phyloP scores from a whole-genome alignment of 2,329 filamentous ascomycete species.

The Cryoendolithus antarcticus region DNA sequence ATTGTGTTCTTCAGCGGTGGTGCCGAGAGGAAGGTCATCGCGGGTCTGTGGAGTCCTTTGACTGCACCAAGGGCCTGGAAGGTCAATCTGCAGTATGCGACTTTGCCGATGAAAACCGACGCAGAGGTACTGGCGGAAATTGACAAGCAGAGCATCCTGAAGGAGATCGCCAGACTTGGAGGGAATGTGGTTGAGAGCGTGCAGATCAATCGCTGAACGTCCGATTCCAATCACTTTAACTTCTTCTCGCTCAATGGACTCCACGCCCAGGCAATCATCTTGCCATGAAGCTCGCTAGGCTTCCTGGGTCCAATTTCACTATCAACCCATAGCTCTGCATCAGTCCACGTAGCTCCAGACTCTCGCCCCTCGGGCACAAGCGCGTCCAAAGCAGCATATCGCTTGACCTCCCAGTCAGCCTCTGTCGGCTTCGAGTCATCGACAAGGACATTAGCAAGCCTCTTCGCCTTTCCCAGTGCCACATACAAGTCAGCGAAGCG shows the following conservation, averaged over 20 bases:
- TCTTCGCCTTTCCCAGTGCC: slow-evolving; percentile 15
- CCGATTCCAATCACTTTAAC: slow-evolving; percentile 2
- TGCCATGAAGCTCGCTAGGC: slow-evolving; percentile 12
- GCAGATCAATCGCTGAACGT: slow-evolving; percentile 31
- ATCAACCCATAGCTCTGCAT: slow-evolving; percentile 14
- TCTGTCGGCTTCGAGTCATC: slow-evolving; percentile 17
- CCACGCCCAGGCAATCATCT: slow-evolving; percentile 20
- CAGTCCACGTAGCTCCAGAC: slow-evolving; percentile 3
- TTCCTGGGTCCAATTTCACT: slow-evolving; percentile 6
- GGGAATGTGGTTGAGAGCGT: slow-evolving; percentile 54
- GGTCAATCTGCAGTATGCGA: slow-evolving; percentile 57
- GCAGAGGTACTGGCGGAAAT: slow-evolving; percentile 38
- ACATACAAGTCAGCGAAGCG: slow-evolving; percentile 16
- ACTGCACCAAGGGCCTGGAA: slow-evolving; percentile 50
- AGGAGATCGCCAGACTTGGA: slow-evolving; percentile 57
- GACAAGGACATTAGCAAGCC: slow-evolving; percentile 19
- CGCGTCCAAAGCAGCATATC: slow-evolving; percentile 13
- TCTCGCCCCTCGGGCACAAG: slow-evolving; percentile 15
- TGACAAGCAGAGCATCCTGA: slow-evolving; percentile 55
- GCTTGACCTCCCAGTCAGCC: slow-evolving; percentile 18
- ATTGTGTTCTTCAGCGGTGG: slow-evolving; percentile 70
- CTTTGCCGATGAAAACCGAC: slow-evolving; percentile 36
- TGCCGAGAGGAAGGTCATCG: slow-evolving; percentile 44
- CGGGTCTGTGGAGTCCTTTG: slow-evolving; percentile 54
- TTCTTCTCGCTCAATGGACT: slow-evolving; percentile 17